A percentile compares a stretch with the other conserved stretches of the same genome.
phyloP scores from a whole-genome alignment of 805 yeast species.

The Komagataella kurtzmanii region DNA sequence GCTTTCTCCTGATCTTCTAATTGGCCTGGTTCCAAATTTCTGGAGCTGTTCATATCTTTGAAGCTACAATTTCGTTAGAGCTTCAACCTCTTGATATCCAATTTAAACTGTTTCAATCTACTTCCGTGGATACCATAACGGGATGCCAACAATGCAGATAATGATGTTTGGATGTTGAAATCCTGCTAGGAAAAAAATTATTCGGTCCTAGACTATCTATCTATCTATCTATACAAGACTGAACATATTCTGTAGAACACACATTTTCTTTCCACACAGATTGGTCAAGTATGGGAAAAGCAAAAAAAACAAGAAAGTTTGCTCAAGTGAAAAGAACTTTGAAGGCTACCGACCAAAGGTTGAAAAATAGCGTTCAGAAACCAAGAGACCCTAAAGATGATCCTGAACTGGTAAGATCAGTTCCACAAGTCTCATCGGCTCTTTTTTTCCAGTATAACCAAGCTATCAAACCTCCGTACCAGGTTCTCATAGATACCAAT shows the following conservation, averaged over 20 bases:
- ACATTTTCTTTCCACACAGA: neutral
- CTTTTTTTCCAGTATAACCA: constrained; percentile 88
- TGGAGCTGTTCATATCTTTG: neutral
- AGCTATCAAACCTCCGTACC: constrained; percentile 96
- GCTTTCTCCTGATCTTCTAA: neutral
- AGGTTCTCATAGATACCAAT: constrained; percentile 90
- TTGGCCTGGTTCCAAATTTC: neutral
- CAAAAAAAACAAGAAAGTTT: constrained; percentile 92
- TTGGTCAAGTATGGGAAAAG: constrained; percentile 66
- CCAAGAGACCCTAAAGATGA: constrained; percentile 22
- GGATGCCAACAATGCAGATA: neutral
- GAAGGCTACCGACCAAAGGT: constrained; percentile 56
- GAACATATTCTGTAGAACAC: too few species aligned
- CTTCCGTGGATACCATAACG: neutral
- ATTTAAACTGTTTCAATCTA: neutral
- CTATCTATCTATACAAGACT: neutral
- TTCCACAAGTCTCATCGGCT: constrained; percentile 94
- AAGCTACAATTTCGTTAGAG: neutral
- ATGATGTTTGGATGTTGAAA: neutral
- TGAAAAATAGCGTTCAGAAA: constrained; percentile 29
- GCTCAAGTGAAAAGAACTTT: constrained; percentile 83
- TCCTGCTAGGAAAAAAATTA: neutral
- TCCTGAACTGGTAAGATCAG: constrained; percentile 58
- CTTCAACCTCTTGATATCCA: neutral
- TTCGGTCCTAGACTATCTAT: neutral